Percentiles rank a stretch among this genome's conserved stretches.
These are phyloP conservation scores for Dictyostelium brefeldianum DNA, from an alignment of 78 protist species.

Conservation along the genomic window DNA sequence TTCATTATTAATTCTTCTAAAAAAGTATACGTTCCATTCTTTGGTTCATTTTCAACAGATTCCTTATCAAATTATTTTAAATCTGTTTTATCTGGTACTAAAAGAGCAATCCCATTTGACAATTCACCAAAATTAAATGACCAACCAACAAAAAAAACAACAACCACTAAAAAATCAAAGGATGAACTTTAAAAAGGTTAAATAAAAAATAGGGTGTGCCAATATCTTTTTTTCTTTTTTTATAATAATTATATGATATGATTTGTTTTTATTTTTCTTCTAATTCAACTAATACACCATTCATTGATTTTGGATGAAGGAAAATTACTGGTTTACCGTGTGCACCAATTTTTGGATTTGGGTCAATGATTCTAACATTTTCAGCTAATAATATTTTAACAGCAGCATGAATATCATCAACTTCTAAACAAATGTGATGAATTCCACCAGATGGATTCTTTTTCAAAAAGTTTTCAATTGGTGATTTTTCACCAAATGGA, in stretches of 20 bases:
- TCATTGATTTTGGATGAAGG: conserved; percentile 95
- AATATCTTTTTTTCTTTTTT: background rate
- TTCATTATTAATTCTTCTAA: conserved; percentile 7
- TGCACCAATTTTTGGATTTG: conserved; percentile 96
- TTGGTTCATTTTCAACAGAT: conserved; percentile 48
- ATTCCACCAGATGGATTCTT: conserved; percentile 95
- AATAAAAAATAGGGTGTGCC: background rate
- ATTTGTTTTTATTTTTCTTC: conserved; percentile 88
- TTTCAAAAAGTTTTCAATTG: conserved; percentile 91
- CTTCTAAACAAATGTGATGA: conserved; percentile 97
- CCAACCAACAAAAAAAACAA: background rate
- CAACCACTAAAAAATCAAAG: background rate
- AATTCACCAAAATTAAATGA: conserved; percentile 1
- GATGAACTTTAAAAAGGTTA: conserved; percentile 18
- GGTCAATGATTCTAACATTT: conserved; percentile 85
- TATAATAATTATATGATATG: background rate
- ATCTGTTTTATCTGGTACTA: background rate
- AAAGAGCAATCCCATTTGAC: conserved; percentile 5
- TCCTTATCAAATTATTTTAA: background rate
- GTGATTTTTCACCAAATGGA: conserved; percentile 92
- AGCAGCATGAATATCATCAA: conserved; percentile 73
- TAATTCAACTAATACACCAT: conserved; percentile 97
- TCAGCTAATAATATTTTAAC: conserved; percentile 49
- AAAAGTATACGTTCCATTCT: background rate
- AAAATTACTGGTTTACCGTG: conserved; percentile 98